Evolutionary conservation across 768 basidiomycete species (phyloP).

Genomic region (Rhodotorula diobovata): DNA sequence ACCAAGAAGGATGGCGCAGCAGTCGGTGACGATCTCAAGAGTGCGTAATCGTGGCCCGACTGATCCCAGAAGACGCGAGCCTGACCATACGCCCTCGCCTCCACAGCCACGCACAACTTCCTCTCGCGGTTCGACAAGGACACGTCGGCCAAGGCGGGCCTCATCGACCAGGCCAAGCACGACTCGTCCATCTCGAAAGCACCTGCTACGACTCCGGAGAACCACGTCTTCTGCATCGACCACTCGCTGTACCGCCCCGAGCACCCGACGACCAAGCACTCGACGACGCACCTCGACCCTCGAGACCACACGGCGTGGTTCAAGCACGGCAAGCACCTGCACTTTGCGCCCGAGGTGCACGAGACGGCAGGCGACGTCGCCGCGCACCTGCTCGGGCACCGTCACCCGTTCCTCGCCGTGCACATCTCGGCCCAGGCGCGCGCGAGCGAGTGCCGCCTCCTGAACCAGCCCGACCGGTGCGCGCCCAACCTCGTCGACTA

Average conservation of each 20-base stretch:
- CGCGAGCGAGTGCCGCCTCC: conserved; percentile 26
- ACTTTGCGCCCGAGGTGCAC: conserved; percentile 29
- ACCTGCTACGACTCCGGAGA: conserved; percentile 15
- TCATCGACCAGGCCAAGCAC: conserved; percentile 37
- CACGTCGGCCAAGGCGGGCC: conserved; percentile 17
- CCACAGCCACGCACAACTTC: conserved; percentile 24
- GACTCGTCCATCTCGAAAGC: conserved; percentile 20
- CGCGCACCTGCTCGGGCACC: conserved; percentile 29
- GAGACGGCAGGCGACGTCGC: conserved; percentile 31
- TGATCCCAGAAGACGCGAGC: background rate
- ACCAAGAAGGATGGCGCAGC: background rate
- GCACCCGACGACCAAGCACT: conserved; percentile 26
- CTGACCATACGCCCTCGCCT: background rate
- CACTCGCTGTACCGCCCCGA: conserved; percentile 36
- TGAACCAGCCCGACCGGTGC: conserved; percentile 26
- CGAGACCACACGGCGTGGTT: conserved; percentile 37
- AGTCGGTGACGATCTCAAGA: conserved; percentile 23
- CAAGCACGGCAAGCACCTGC: conserved; percentile 32
- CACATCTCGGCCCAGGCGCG: conserved; percentile 31
- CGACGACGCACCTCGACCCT: conserved; percentile 38
- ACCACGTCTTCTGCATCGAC: conserved; percentile 38
- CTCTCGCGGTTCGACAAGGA: conserved; percentile 35
- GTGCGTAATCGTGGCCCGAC: background rate
- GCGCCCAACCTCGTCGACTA: conserved; percentile 13
- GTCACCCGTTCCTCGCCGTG: conserved; percentile 27